Conservation (phyloP, 1,284 basidiomycete species). For the Marasmius oreades region DNA sequence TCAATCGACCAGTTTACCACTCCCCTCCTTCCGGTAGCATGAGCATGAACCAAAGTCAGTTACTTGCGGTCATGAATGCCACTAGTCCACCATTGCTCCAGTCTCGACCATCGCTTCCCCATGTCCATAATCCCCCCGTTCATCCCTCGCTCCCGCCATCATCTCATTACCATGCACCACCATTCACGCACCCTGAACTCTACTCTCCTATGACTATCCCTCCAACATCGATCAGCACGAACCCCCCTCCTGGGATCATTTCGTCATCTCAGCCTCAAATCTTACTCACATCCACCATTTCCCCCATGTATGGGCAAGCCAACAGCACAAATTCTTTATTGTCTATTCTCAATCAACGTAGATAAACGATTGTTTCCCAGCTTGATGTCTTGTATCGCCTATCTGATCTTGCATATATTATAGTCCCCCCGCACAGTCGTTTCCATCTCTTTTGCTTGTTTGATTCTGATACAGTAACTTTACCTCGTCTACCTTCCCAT, state of each 20-base stretch:
- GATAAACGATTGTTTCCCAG: background rate
- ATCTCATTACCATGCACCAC: slow-evolving; percentile 13
- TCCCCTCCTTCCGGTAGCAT: slow-evolving; percentile 29
- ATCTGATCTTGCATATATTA: slow-evolving; percentile 5
- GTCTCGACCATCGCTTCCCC: slow-evolving; percentile 1
- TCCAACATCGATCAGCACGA: background rate
- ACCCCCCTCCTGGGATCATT: background rate
- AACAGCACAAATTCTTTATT: slow-evolving; percentile 20
- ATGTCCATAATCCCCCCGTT: slow-evolving; percentile 13
- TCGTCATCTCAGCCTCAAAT: slow-evolving; percentile 2
- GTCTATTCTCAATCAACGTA: slow-evolving; percentile 25
- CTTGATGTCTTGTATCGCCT: slow-evolving; percentile 5
- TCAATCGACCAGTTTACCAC: slow-evolving; percentile 33
- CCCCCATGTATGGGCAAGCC: slow-evolving; percentile 10
- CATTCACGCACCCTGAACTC: slow-evolving; percentile 6
- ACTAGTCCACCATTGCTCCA: background rate
- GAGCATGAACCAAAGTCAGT: slow-evolving; percentile 53
- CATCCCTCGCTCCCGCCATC: slow-evolving; percentile 12
- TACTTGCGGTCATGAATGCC: slow-evolving; percentile 40
- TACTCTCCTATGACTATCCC: background rate
- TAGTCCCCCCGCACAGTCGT: slow-evolving; percentile 1
- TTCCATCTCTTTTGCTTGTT: background rate
- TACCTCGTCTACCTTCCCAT: slow-evolving; percentile 2
- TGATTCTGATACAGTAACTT: slow-evolving; percentile 1
- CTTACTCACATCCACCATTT: background rate